A percentile compares a stretch with the other conserved stretches of the same genome.
Conservation (phyloP, 768 basidiomycete species). For the Rhodotorula graminis region DNA sequence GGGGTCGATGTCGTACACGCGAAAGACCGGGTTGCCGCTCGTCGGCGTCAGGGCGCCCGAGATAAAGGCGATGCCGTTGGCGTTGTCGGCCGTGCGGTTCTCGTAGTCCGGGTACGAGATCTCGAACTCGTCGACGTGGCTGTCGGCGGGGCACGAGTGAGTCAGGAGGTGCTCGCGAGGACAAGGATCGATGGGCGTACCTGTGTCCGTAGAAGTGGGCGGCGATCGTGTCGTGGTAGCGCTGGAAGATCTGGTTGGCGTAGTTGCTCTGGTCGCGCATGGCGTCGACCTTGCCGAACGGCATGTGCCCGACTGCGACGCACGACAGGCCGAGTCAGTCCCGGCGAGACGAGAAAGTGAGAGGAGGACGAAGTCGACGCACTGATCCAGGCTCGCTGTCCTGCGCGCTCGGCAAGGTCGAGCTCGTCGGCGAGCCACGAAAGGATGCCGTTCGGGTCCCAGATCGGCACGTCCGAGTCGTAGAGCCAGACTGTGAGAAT, state of each 20-base stretch:
- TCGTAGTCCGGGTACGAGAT: conserved; percentile 59
- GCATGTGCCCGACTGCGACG: conserved; percentile 41
- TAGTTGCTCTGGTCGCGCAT: conserved; percentile 55
- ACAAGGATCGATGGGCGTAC: neutral
- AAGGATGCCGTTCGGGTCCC: conserved; percentile 62
- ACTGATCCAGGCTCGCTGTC: conserved; percentile 60
- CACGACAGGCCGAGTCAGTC: no score
- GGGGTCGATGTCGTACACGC: conserved; percentile 62
- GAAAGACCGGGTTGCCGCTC: conserved; percentile 56
- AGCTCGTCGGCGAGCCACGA: conserved; percentile 56
- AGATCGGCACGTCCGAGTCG: conserved; percentile 53
- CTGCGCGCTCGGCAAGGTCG: conserved; percentile 59
- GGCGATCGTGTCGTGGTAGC: conserved; percentile 60
- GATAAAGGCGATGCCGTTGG: conserved; percentile 53
- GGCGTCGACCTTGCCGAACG: conserved; percentile 37
- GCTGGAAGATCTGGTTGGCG: conserved; percentile 60
- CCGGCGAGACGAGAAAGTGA: neutral
- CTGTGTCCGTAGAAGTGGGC: conserved; percentile 63
- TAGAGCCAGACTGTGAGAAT: conserved; percentile 58
- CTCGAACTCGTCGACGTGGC: conserved; percentile 55
- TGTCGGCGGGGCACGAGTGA: neutral
- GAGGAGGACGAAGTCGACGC: neutral
- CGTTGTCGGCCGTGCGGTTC: conserved; percentile 53
- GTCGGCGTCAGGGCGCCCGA: conserved; percentile 60
- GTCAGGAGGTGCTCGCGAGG: neutral